A percentile compares a stretch with the other conserved stretches of the same genome.
Conservation (phyloP, 2,329 filamentous ascomycete genomes). For the Metarhizium album region DNA sequence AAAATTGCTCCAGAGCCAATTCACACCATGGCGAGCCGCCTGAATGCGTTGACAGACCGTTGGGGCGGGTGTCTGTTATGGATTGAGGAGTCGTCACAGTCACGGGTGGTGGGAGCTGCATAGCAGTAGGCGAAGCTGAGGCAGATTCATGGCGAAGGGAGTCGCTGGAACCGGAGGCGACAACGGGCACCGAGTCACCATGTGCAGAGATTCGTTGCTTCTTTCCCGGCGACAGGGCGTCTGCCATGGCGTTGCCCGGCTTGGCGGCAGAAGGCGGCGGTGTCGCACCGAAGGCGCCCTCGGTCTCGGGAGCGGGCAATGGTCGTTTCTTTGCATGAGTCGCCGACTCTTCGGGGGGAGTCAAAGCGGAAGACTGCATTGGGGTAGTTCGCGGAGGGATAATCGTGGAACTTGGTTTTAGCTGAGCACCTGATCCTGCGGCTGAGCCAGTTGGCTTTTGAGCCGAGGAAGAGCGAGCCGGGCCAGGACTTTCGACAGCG, state of each 20-base stretch:
- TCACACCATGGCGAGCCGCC: constrained; percentile 41
- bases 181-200: constrained; percentile 7
- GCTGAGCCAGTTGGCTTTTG: constrained; percentile 19
- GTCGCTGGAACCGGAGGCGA: not conserved
- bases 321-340: constrained; percentile 34
- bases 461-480: constrained; percentile 16
- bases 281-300: constrained; percentile 11
- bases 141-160: not conserved
- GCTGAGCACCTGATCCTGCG: constrained; percentile 12
- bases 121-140: not conserved
- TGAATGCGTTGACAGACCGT: constrained; percentile 24
- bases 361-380: constrained; percentile 35
- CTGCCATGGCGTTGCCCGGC: constrained; percentile 22
- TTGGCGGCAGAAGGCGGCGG: constrained; percentile 15
- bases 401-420: constrained; percentile 19
- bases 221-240: constrained; percentile 20
- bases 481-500: constrained; percentile 15
- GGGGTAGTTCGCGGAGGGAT: constrained; percentile 30
- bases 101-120: not conserved
- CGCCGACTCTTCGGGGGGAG: constrained; percentile 42
- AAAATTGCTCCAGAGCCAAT: constrained; percentile 48
- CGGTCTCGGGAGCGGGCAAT: constrained; percentile 12
- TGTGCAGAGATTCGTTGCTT: constrained; percentile 21
- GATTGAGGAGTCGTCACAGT: not conserved
- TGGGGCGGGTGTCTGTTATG: not conserved